A percentile compares a stretch with the other conserved stretches of the same genome.
Evolutionary conservation across 2,329 filamentous ascomycete genomes (phyloP).

Genomic region (Aschersonia sp.): DNA sequence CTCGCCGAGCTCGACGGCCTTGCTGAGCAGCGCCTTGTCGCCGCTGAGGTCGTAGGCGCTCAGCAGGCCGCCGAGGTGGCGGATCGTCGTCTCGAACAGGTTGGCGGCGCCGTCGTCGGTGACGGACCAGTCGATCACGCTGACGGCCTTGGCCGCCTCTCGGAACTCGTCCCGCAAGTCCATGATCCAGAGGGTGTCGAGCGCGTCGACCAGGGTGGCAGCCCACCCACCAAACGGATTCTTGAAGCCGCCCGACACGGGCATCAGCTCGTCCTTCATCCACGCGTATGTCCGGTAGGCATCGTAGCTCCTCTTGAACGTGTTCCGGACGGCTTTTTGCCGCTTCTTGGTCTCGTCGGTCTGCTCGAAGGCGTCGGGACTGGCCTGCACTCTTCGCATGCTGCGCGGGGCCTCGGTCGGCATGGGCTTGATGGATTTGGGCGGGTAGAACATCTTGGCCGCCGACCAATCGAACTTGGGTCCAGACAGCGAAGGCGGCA

Average conservation of each 20-base stretch:
- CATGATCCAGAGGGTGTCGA: slow-evolving; percentile 52
- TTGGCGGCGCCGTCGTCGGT: slow-evolving; percentile 28
- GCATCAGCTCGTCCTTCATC: slow-evolving; percentile 36
- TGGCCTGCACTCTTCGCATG: slow-evolving; percentile 17
- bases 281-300: slow-evolving; percentile 37
- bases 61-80: slow-evolving; percentile 36
- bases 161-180: slow-evolving; percentile 40
- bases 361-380: slow-evolving; percentile 8
- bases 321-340: slow-evolving; percentile 22
- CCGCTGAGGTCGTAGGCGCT: slow-evolving; percentile 33
- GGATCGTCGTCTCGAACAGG: slow-evolving; percentile 40
- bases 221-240: slow-evolving; percentile 40
- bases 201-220: slow-evolving; percentile 43
- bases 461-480: slow-evolving; percentile 16
- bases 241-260: slow-evolving; percentile 28
- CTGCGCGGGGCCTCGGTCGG: slow-evolving; percentile 11
- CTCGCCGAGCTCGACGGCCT: slow-evolving; percentile 36
- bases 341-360: slow-evolving; percentile 11
- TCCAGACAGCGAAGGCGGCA: not conserved
- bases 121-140: slow-evolving; percentile 34
- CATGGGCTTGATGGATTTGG: slow-evolving; percentile 15
- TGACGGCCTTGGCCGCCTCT: slow-evolving; percentile 33
- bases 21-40: slow-evolving; percentile 28
- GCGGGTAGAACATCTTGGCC: slow-evolving; percentile 13
- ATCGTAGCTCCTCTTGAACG: slow-evolving; percentile 29